phyloP scores from a whole-genome alignment of 495 filamentous ascomycete species.

The Pseudomonodictys pantanalensis region DNA sequence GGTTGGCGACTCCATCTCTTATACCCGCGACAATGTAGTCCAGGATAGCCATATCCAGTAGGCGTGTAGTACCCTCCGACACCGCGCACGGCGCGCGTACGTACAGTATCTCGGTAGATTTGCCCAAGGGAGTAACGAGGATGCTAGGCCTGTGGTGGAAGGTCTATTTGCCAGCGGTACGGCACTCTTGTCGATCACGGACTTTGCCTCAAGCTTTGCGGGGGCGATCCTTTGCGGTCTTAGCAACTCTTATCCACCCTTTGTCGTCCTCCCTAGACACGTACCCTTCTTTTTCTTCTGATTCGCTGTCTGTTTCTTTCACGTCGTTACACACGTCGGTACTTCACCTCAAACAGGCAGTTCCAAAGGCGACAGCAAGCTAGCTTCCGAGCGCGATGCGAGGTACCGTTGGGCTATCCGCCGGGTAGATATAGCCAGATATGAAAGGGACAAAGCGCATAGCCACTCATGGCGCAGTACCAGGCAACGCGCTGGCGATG shows the following conservation, averaged over 20 bases:
- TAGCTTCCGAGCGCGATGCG: constrained; percentile 7
- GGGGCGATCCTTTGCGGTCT: constrained; percentile 19
- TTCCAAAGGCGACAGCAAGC: constrained; percentile 18
- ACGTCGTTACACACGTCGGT: no score
- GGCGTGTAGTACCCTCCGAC: no score
- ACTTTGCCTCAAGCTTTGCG: constrained; percentile 14
- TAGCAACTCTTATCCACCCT: constrained; percentile 3
- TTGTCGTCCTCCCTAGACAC: no score
- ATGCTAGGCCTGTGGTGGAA: no score
- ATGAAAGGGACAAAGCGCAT: constrained; percentile 2
- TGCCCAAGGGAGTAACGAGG: no score
- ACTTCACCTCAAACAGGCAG: not conserved
- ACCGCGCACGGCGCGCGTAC: no score
- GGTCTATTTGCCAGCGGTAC: no score
- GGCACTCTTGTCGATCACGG: no score
- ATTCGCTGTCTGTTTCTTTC: constrained; percentile 3
- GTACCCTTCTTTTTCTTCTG: not conserved
- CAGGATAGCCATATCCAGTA: not conserved
- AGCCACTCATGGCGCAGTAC: constrained; percentile 29
- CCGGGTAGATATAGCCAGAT: not conserved
- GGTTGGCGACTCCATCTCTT: constrained; percentile 4
- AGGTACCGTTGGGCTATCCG: not conserved
- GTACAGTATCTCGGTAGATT: no score
- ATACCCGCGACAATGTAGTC: not conserved
- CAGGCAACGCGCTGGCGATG: constrained; percentile 6